Evolutionary conservation across 129 eudicot genomes (phyloP).

Genomic region (Lactuca saligna): DNA sequence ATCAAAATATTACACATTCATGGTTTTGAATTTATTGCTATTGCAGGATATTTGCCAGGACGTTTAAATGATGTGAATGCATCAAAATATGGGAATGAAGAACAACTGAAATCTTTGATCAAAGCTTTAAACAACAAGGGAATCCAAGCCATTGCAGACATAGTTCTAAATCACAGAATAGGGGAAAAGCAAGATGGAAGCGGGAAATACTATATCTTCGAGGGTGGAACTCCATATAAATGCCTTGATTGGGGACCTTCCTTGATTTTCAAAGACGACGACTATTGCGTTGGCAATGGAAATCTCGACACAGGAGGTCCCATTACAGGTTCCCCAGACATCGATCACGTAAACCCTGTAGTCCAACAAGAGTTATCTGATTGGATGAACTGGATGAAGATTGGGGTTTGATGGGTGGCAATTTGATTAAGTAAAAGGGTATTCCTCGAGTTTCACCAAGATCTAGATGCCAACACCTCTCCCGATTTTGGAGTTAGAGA

Average conservation of each 20-base stretch:
- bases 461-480: constrained; percentile 44
- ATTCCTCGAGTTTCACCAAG: no score
- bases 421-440: no score
- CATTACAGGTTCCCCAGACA: constrained; percentile 52
- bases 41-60: no score
- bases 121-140: constrained; percentile 59
- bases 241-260: constrained; percentile 82
- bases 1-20: no score
- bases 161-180: constrained; percentile 70
- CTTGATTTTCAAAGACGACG: constrained; percentile 61
- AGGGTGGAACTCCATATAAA: constrained; percentile 66
- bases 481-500: constrained; percentile 76
- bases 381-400: constrained; percentile 92
- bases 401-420: no score
- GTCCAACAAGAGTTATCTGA: constrained; percentile 73
- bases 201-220: constrained; percentile 63
- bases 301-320: constrained; percentile 58
- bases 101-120: no score
- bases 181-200: constrained; percentile 55
- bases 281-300: constrained; percentile 57
- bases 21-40: no score
- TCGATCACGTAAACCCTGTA: constrained; percentile 68
- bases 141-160: constrained; percentile 64
- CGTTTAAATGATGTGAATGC: no score
- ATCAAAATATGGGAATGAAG: no score